phyloP scores from a whole-genome alignment of 2,329 filamentous ascomycete species.

The Trichoderma koningiopsis region DNA sequence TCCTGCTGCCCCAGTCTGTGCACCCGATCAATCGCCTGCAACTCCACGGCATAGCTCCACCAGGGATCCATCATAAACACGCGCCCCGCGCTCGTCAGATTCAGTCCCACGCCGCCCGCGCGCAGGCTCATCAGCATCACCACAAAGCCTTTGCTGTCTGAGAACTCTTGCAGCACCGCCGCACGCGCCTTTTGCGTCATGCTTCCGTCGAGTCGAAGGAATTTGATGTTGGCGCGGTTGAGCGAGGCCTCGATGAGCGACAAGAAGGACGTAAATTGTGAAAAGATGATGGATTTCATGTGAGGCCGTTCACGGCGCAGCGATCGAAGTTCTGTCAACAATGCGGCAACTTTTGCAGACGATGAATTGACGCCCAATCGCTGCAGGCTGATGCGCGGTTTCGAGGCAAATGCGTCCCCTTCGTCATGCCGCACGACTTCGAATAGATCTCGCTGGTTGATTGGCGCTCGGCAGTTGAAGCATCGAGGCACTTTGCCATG shows the following conservation, averaged over 20 bases:
- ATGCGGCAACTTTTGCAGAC: conserved; percentile 83
- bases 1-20: conserved; percentile 93
- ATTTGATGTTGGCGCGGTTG: conserved; percentile 68
- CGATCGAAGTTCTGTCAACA: conserved; percentile 73
- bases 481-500: conserved; percentile 77
- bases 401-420: conserved; percentile 46
- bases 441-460: conserved; percentile 84
- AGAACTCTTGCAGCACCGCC: conserved; percentile 75
- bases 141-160: conserved; percentile 59
- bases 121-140: conserved; percentile 82
- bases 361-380: conserved; percentile 66
- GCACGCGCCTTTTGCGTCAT: conserved; percentile 86
- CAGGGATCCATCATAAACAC: conserved; percentile 99
- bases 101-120: conserved; percentile 91
- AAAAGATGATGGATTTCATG: conserved; percentile 91
- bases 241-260: conserved; percentile 86
- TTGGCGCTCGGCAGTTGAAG: conserved; percentile 83
- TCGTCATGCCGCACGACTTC: conserved; percentile 83
- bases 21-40: conserved; percentile 95
- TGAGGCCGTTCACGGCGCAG: conserved; percentile 66
- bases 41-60: conserved; percentile 98
- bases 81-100: conserved; percentile 82
- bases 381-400: conserved; percentile 61
- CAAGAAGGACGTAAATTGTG: conserved; percentile 95
- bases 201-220: conserved; percentile 86